Conservation (phyloP, 2,329 filamentous ascomycete genomes). For the Didymella segeticola region DNA sequence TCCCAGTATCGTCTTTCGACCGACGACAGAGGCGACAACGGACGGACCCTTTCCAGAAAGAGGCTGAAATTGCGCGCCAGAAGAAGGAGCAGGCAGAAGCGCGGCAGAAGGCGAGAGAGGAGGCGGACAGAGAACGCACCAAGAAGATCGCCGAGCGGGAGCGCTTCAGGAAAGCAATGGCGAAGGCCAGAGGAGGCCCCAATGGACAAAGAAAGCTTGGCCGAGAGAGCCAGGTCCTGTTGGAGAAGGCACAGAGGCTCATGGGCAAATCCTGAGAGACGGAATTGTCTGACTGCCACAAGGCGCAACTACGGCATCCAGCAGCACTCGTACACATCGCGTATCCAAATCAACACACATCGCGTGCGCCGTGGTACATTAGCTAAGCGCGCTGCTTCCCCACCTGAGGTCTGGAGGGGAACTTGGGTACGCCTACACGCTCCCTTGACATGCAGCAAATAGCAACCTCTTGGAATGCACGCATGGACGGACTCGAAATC, state of each 20-base stretch:
- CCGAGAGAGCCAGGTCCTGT: slow-evolving; percentile 76
- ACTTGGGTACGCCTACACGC: background rate
- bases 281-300: background rate
- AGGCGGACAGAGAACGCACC: slow-evolving; percentile 66
- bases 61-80: slow-evolving; percentile 56
- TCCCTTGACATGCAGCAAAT: background rate
- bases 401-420: background rate
- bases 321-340: background rate
- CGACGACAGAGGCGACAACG: slow-evolving; percentile 36
- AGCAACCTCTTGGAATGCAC: background rate
- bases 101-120: slow-evolving; percentile 64
- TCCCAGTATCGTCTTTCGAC: slow-evolving; percentile 27
- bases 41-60: slow-evolving; percentile 52
- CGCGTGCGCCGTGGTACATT: background rate
- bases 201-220: slow-evolving; percentile 82
- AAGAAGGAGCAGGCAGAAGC: slow-evolving; percentile 70
- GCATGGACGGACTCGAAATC: slow-evolving; percentile 4
- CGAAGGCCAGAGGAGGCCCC: slow-evolving; percentile 66
- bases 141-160: slow-evolving; percentile 67
- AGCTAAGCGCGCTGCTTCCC: background rate
- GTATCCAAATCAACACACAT: background rate
- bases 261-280: slow-evolving; percentile 53
- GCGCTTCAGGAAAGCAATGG: slow-evolving; percentile 72
- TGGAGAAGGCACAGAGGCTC: slow-evolving; percentile 79
- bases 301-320: background rate